A percentile compares a stretch with the other conserved stretches of the same genome.
phyloP scores from a whole-genome alignment of 805 yeast genomes.

The Barnettozyma pratensis region DNA sequence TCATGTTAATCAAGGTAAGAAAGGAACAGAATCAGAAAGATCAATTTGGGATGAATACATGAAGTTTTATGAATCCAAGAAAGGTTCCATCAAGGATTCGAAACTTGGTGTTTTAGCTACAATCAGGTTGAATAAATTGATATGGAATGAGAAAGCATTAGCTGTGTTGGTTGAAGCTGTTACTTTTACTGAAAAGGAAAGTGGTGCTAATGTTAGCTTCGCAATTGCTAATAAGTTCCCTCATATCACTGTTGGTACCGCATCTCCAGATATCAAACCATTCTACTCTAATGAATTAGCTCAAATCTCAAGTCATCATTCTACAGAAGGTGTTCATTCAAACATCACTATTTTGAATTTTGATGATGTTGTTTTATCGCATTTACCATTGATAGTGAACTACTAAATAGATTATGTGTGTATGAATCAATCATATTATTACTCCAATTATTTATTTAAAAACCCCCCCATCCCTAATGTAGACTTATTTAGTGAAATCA shows the following conservation, averaged over 20 bases:
- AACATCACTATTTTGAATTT: constrained; percentile 10
- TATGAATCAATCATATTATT: not conserved
- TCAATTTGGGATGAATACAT: constrained; percentile 25
- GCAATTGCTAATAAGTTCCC: constrained; percentile 39
- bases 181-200: constrained; percentile 6
- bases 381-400: constrained; percentile 15
- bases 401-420: constrained; percentile 5
- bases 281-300: constrained; percentile 45
- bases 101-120: constrained; percentile 26
- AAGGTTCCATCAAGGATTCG: constrained; percentile 7
- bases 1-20: constrained; percentile 37
- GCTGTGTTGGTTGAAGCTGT: constrained; percentile 45
- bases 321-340: constrained; percentile 10
- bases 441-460: not conserved
- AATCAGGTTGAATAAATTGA: constrained; percentile 38
- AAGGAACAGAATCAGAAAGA: constrained; percentile 23
- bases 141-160: constrained; percentile 47
- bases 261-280: constrained; percentile 39
- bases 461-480: not conserved
- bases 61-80: constrained; percentile 7
- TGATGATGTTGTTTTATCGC: constrained; percentile 1
- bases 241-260: constrained; percentile 75
- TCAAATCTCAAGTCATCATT: constrained; percentile 10
- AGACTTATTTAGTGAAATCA: constrained; percentile 30
- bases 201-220: constrained; percentile 15